Evolutionary conservation across 805 yeast genomes (phyloP).

Genomic region (Yarrowia yakushimensis): DNA sequence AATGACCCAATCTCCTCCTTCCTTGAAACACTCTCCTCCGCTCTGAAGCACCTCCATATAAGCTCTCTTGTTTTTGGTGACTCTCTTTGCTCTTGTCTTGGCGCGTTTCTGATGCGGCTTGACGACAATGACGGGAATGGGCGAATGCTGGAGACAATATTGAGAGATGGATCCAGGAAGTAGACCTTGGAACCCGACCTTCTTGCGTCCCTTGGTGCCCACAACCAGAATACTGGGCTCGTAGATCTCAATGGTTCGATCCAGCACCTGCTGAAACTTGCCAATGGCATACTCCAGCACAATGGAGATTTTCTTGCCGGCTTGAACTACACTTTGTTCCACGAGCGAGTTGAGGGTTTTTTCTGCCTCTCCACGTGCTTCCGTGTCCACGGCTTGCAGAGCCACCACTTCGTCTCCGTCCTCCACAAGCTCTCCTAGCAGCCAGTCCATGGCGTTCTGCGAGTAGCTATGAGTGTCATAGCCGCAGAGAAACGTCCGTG

Average conservation of each 20-base stretch:
- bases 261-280: conserved; percentile 43
- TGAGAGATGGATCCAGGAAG: conserved; percentile 49
- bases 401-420: conserved; percentile 49
- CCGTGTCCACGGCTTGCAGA: conserved; percentile 42
- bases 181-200: conserved; percentile 43
- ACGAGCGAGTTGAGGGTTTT: conserved; percentile 35
- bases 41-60: neutral
- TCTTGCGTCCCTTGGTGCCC: conserved; percentile 44
- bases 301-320: conserved; percentile 42
- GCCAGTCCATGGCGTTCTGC: conserved; percentile 46
- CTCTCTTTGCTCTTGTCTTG: conserved; percentile 36
- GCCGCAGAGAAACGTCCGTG: conserved; percentile 46
- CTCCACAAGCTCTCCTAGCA: conserved; percentile 43
- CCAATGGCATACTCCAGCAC: conserved; percentile 47
- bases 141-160: conserved; percentile 47
- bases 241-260: conserved; percentile 44
- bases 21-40: neutral
- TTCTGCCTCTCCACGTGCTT: conserved; percentile 37
- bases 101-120: conserved; percentile 41
- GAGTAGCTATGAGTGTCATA: conserved; percentile 45
- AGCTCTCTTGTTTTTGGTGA: neutral
- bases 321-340: conserved; percentile 1
- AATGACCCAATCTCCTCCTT: neutral
- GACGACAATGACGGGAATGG: conserved; percentile 47
- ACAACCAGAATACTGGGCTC: conserved; percentile 47